phyloP scores from a whole-genome alignment of 2,329 filamentous ascomycete genomes.

The Leptographium lundbergii region DNA sequence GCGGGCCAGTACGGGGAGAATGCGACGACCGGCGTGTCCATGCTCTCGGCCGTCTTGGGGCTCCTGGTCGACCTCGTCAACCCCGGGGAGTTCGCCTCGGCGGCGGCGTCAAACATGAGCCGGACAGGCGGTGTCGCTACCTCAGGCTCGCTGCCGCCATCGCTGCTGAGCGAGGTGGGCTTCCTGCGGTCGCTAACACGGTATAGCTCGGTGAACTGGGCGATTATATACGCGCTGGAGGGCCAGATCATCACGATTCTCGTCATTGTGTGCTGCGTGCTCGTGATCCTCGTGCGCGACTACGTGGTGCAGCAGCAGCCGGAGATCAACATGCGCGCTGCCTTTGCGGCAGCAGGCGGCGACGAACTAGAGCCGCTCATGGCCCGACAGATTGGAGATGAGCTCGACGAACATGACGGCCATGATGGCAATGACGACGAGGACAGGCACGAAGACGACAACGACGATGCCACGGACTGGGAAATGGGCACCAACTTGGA shows the following conservation, averaged over 20 bases:
- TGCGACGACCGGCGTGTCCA: constrained; percentile 19
- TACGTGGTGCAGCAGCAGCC: constrained; percentile 98
- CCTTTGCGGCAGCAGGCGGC: constrained; percentile 30
- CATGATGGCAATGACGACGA: background rate
- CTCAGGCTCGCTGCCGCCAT: constrained; percentile 17
- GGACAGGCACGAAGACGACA: background rate
- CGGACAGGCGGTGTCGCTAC: constrained; percentile 9
- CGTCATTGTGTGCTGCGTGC: constrained; percentile 85
- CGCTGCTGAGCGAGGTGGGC: constrained; percentile 43
- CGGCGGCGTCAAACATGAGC: constrained; percentile 11
- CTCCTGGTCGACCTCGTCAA: constrained; percentile 16
- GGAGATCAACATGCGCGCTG: constrained; percentile 68
- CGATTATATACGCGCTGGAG: constrained; percentile 73
- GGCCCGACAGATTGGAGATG: background rate
- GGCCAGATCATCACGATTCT: constrained; percentile 87
- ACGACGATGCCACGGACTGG: background rate
- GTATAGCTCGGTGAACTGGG: constrained; percentile 60
- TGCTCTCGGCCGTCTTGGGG: constrained; percentile 20
- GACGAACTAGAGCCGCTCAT: background rate
- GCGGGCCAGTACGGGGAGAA: constrained; percentile 14
- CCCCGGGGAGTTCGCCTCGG: constrained; percentile 10
- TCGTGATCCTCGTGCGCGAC: constrained; percentile 93
- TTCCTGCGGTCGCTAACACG: constrained; percentile 52
- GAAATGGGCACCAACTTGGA: background rate
- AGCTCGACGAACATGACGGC: background rate